Conservation (phyloP, 208 protist species). For the Phytomonas sp. region DNA sequence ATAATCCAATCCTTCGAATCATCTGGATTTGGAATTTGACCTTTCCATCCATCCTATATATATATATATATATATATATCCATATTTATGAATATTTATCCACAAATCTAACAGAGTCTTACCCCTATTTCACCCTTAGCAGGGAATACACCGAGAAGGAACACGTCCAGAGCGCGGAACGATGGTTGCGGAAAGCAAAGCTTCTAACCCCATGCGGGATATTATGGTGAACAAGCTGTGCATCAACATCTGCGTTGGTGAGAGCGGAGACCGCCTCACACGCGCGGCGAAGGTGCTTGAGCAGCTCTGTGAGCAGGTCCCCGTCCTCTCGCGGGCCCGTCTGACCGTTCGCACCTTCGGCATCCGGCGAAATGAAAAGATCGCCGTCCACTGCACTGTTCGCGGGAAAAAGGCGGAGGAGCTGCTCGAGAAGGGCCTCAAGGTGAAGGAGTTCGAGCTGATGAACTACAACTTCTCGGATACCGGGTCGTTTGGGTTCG, state of each 20-base stretch:
- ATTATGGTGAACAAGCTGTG: conserved; percentile 98
- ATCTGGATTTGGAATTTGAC: too few species aligned
- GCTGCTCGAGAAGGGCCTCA: conserved; percentile 97
- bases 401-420: conserved; percentile 99
- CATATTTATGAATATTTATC: neutral
- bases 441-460: conserved; percentile 99
- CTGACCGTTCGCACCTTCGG: conserved; percentile 98
- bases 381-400: conserved; percentile 98
- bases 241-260: conserved; percentile 99
- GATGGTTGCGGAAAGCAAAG: conserved; percentile 82
- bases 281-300: conserved; percentile 98
- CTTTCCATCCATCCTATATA: neutral
- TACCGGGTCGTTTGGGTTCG: conserved; percentile 99
- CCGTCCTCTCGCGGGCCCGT: conserved; percentile 95
- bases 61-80: neutral
- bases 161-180: conserved; percentile 13
- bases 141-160: conserved; percentile 2
- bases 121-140: conserved; percentile 5
- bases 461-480: conserved; percentile 93
- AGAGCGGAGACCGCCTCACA: conserved; percentile 97
- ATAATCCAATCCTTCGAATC: neutral
- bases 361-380: conserved; percentile 99
- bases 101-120: conserved; percentile 3
- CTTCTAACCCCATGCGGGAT: conserved; percentile 94
- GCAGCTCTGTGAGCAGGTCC: conserved; percentile 97